Evolutionary conservation across 129 eudicot species (phyloP), one percentile per base, ranked within the genome.

Genomic region (Logfia minima): DNA sequence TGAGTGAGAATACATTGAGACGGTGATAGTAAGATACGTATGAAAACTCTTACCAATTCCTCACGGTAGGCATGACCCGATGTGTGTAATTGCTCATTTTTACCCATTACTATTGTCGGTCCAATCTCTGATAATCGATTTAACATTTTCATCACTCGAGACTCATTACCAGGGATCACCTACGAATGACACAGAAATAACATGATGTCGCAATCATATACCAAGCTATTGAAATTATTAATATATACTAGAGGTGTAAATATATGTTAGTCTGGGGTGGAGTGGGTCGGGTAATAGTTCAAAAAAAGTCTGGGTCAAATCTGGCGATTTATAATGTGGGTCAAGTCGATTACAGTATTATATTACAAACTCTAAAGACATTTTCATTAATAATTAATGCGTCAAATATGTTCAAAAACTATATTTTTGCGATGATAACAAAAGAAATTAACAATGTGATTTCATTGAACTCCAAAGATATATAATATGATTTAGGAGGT

Each of bases 81-180:
- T 62, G 98, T 91, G 77, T 94, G 98, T 81, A 94, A 85, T 72
- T 84, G 83, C 83, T 87, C 97, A 75, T 94, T 91, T 86, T 78
- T 91, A 32, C 99, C 99, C 99, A 94, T 94, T 73, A 94, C 88
- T 82, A 94, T 82, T 18, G 84, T 83, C 26, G 99, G 86, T 77
- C 99, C 97, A 77, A 94, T 81, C 24, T 94, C 98, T 69, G 98
- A 86, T 89, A 94, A 81, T 28, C 98, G 98, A 45, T 94, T 94
- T 4, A 94, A 43, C 98, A 94, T 94, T 79, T 94, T 84, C 99
- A 94, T 94, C 41, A 87, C 93, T 35, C 97, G 84, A 23, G 87
- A 89, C 80, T 94, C 99, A 65, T 94, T 94, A n/a, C 99, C 99
- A 69, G 99, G 99, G 75, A 94, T 94, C 83, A 94, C 97, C 99